Conservation (phyloP, 257 asterid species). For the Nicotiana tabacum region DNA sequence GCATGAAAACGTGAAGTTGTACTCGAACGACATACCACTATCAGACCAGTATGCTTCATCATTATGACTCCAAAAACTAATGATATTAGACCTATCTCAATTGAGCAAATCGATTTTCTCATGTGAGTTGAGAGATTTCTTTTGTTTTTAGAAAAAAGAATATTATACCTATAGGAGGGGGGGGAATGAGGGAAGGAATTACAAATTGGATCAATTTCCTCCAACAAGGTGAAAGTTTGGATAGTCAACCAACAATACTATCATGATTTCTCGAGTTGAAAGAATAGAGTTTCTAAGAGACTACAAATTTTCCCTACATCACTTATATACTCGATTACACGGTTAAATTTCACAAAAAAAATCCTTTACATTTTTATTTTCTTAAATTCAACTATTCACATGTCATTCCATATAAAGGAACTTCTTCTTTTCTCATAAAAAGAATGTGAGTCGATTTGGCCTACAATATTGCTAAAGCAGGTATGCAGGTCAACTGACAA, state of each 20-base stretch:
- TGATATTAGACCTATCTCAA: neutral
- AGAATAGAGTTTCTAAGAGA: no score
- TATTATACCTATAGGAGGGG: no score
- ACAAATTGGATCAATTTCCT: no score
- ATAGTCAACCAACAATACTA: no score
- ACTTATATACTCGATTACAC: no score
- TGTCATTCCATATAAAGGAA: neutral
- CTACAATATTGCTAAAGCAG: constrained; percentile 21
- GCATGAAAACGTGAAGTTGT: neutral
- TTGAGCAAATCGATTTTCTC: neutral
- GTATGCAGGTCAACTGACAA: constrained; percentile 35
- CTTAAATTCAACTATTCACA: neutral
- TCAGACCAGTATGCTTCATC: no score
- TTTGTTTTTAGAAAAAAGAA: no score
- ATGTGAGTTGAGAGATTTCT: neutral
- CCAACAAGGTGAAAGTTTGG: no score
- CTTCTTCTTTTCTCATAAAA: neutral
- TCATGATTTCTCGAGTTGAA: no score
- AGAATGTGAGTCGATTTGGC: neutral
- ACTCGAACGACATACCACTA: neutral
- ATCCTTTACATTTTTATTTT: neutral
- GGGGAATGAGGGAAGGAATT: no score
- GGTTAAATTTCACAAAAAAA: no score
- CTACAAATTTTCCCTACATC: no score
- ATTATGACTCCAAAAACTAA: neutral